Evolutionary conservation across 192 early-diverging fungal genomes (phyloP).

Genomic region (Coemansia sp.): DNA sequence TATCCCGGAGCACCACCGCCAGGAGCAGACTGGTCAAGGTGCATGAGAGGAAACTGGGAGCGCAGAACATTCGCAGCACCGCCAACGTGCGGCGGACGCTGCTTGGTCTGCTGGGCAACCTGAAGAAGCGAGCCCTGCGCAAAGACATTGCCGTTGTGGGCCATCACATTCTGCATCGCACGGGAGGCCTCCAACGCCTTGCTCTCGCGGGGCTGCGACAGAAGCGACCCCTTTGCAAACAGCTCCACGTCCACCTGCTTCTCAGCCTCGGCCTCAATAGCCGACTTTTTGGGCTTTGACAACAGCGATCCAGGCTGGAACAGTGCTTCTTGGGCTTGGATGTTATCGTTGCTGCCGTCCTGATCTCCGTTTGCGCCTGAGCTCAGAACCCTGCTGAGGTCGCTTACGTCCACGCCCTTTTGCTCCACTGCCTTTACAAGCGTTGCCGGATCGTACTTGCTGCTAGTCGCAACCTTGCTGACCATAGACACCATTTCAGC

Average conservation of each 20-base stretch:
- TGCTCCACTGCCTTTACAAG: conserved; percentile 34
- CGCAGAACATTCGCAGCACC: conserved; percentile 24
- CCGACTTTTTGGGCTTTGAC: conserved; percentile 41
- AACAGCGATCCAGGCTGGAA: conserved; percentile 48
- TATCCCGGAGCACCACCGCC: conserved; percentile 10
- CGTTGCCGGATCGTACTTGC: conserved; percentile 36
- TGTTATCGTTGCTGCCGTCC: conserved; percentile 12
- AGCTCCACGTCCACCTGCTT: conserved; percentile 28
- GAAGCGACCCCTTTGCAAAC: conserved; percentile 49
- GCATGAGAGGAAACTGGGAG: conserved; percentile 38
- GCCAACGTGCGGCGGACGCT: conserved; percentile 38
- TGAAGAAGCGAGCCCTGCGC: conserved; percentile 49
- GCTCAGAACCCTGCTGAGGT: conserved; percentile 28
- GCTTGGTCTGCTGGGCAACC: conserved; percentile 38
- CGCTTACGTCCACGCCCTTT: conserved; percentile 43
- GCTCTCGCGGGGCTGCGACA: conserved; percentile 51
- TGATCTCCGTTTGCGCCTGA: conserved; percentile 4
- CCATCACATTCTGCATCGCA: conserved; percentile 50
- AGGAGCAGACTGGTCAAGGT: conserved; percentile 15
- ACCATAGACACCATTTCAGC: conserved; percentile 31
- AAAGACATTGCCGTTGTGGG: conserved; percentile 47
- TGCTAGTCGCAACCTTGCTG: conserved; percentile 29
- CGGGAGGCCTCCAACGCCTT: conserved; percentile 52
- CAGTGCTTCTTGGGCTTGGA: conserved; percentile 9
- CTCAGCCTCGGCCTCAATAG: conserved; percentile 19